Percentiles rank a stretch among this genome's conserved stretches.
phyloP scores from a whole-genome alignment of 208 protist species.

The Crithidia bombi region DNA sequence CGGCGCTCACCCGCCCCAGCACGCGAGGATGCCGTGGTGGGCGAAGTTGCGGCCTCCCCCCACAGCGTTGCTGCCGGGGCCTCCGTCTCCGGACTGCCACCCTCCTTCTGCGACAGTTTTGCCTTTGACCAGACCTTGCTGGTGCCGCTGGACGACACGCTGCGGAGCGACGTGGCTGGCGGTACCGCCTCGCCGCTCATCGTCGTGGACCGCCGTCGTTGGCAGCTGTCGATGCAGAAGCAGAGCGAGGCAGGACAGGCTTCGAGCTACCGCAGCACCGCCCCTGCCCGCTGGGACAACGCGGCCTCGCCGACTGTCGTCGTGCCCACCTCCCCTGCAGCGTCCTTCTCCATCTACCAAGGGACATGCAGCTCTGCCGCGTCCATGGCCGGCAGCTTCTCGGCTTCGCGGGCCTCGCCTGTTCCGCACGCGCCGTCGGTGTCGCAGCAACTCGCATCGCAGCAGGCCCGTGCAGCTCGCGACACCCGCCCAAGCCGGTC shows the following conservation, averaged over 20 bases:
- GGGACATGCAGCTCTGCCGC: constrained; percentile 3
- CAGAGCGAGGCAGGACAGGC: neutral
- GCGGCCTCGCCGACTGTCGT: constrained; percentile 13
- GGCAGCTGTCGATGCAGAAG: neutral
- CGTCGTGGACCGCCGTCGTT: neutral
- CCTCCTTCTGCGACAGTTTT: constrained; percentile 31
- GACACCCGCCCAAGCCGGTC: constrained; percentile 21
- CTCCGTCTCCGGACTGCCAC: constrained; percentile 11
- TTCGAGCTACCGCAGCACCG: constrained; percentile 25
- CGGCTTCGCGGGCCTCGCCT: constrained; percentile 21
- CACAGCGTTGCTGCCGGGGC: neutral
- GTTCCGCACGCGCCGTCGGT: constrained; percentile 21
- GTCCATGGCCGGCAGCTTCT: constrained; percentile 9
- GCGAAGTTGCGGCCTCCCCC: neutral
- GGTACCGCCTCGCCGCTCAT: neutral
- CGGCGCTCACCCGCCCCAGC: constrained; percentile 31
- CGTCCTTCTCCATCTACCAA: constrained; percentile 13
- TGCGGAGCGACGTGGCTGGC: constrained; percentile 2
- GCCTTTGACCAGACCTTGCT: constrained; percentile 48
- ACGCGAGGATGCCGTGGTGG: constrained; percentile 1
- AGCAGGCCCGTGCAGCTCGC: constrained; percentile 27
- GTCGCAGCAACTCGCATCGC: constrained; percentile 22
- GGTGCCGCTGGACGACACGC: constrained; percentile 28
- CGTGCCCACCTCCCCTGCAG: constrained; percentile 13
- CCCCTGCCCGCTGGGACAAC: constrained; percentile 15